Evolutionary conservation across 768 basidiomycete species (phyloP).

Genomic region (Tulasnella sp.): DNA sequence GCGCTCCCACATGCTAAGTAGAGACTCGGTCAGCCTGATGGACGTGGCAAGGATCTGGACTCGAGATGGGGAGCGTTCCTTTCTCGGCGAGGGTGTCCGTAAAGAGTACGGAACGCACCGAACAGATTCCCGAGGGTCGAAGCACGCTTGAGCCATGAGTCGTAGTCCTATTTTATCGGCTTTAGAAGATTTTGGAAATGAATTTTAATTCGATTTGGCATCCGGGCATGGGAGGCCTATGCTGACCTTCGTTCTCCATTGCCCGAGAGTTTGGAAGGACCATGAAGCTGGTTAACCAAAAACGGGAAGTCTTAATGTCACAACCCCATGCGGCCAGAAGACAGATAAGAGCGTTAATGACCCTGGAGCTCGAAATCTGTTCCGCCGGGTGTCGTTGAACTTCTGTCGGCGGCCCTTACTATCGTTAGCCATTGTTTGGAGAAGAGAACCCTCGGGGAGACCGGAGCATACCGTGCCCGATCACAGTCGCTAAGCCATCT

Average conservation of each 20-base stretch:
- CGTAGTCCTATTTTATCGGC: conserved; percentile 80
- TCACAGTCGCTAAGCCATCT: conserved; percentile 69
- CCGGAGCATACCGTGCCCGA: conserved; percentile 59
- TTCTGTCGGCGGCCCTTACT: conserved; percentile 2
- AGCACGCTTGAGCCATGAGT: conserved; percentile 77
- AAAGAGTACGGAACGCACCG: conserved; percentile 36
- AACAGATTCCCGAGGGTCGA: conserved; percentile 64
- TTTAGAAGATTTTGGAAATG: not conserved
- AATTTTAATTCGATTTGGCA: not conserved
- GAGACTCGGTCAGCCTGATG: not conserved
- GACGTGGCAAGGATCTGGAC: not conserved
- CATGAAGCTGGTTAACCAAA: conserved; percentile 38
- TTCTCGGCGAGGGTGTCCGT: not conserved
- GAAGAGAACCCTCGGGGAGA: not conserved
- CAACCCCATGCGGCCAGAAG: conserved; percentile 43
- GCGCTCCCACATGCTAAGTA: conserved; percentile 54
- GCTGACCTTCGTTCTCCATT: conserved; percentile 67
- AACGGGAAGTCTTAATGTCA: conserved; percentile 24
- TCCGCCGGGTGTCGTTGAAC: conserved; percentile 51
- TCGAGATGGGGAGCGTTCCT: not conserved
- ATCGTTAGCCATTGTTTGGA: not conserved
- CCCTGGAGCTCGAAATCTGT: conserved; percentile 31
- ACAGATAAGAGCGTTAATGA: conserved; percentile 33
- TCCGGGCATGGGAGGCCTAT: not conserved
- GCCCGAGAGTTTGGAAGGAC: conserved; percentile 72